Conservation (phyloP, 208 protist genomes). For the Acanthamoeba lenticulata region DNA sequence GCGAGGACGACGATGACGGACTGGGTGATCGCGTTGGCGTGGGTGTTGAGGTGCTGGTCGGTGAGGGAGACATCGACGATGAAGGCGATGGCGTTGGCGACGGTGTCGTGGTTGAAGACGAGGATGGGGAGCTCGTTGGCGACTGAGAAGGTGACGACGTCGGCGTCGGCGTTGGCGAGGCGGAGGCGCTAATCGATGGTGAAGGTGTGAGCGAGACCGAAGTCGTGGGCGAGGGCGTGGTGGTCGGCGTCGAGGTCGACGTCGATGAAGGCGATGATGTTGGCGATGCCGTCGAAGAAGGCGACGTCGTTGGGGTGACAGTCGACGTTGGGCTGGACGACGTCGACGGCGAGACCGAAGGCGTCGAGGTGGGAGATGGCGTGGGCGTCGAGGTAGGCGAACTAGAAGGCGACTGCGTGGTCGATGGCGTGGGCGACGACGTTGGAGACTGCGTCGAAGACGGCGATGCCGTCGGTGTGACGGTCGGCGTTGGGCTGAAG, state of each 20-base stretch:
- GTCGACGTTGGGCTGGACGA: too few relatives aligned
- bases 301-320: too few relatives aligned
- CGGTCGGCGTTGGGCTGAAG: not conserved
- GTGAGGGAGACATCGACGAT: not conserved
- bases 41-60: not conserved
- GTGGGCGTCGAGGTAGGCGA: not conserved
- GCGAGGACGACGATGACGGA: not conserved
- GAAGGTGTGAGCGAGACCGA: not conserved
- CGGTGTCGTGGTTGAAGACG: not conserved
- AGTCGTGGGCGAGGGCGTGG: not conserved
- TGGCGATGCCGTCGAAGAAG: too few relatives aligned
- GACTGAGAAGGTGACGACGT: not conserved
- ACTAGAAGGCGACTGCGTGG: too few relatives aligned
- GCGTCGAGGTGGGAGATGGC: not conserved
- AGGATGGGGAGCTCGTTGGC: not conserved
- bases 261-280: too few relatives aligned
- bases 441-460: not conserved
- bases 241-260: not conserved
- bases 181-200: not conserved
- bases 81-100: not conserved
- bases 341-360: not conserved
- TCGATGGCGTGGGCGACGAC: not conserved
- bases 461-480: not conserved
- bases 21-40: not conserved
- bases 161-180: not conserved